phyloP scores from a whole-genome alignment of 2,329 filamentous ascomycete genomes.

The Pseudocercospora fuligena region DNA sequence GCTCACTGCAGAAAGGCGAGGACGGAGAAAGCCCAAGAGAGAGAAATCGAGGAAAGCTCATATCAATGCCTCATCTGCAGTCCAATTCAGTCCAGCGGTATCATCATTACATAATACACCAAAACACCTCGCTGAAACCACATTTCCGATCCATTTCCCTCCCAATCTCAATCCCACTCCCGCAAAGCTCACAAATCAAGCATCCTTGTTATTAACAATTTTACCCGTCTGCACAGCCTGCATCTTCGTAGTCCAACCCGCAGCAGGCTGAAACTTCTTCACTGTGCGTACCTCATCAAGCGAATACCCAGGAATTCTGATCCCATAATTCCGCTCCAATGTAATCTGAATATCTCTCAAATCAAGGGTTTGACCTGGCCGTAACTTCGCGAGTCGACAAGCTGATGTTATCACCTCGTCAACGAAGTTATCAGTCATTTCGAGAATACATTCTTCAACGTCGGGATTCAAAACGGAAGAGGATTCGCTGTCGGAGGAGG shows the following conservation, averaged over 20 bases:
- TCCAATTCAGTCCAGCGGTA: not conserved
- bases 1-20: no score
- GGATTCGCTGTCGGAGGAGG: constrained; percentile 64
- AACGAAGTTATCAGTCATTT: constrained; percentile 91
- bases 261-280: constrained; percentile 85
- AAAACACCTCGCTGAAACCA: constrained; percentile 2
- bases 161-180: not conserved
- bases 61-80: not conserved
- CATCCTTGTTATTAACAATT: constrained; percentile 56
- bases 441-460: constrained; percentile 92
- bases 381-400: constrained; percentile 90
- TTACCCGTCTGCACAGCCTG: constrained; percentile 94
- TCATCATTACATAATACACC: not conserved
- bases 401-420: constrained; percentile 86
- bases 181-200: constrained; percentile 9
- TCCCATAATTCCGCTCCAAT: constrained; percentile 69
- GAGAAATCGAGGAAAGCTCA: not conserved
- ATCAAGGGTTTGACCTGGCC: constrained; percentile 87
- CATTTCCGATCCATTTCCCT: not conserved
- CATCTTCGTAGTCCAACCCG: constrained; percentile 95
- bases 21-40: no score
- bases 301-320: constrained; percentile 88
- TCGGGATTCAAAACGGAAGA: constrained; percentile 77
- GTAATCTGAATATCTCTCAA: constrained; percentile 66
- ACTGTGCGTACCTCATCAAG: constrained; percentile 94